These are phyloP conservation scores for Neurospora sp. DNA, from an alignment of 495 filamentous ascomycete genomes.

Conservation along the genomic window DNA sequence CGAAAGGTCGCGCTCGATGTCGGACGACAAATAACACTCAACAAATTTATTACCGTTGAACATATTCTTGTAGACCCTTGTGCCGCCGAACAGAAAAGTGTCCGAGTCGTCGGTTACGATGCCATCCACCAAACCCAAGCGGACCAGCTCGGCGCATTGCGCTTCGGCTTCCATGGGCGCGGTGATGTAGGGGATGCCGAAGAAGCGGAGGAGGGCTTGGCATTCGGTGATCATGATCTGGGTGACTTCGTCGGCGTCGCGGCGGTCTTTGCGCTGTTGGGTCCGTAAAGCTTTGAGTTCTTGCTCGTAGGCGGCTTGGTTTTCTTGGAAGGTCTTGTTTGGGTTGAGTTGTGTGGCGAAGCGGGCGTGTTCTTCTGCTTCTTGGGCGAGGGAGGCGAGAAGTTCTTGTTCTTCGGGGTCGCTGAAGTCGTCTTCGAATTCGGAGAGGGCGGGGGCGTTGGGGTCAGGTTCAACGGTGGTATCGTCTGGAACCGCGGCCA, in stretches of 20 bases:
- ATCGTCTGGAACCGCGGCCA: conserved; percentile 11
- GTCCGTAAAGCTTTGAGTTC: conserved; percentile 76
- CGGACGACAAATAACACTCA: conserved; percentile 83
- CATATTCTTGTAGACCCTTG: conserved; percentile 97
- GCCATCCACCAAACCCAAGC: conserved; percentile 79
- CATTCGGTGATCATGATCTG: conserved; percentile 92
- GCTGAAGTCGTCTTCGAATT: conserved; percentile 44
- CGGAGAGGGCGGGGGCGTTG: conserved; percentile 20
- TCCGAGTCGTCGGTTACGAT: conserved; percentile 98
- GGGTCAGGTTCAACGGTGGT: conserved; percentile 15
- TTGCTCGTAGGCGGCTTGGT: conserved; percentile 66
- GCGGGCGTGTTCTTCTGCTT: conserved; percentile 84
- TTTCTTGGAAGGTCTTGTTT: conserved; percentile 48
- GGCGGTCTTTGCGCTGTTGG: conserved; percentile 92
- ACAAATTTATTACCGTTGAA: conserved; percentile 96
- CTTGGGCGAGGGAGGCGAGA: conserved; percentile 69
- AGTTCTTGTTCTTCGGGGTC: conserved; percentile 91
- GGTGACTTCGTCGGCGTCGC: conserved; percentile 92
- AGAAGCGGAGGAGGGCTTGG: conserved; percentile 78
- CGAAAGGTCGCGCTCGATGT: conserved; percentile 82
- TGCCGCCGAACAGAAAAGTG: conserved; percentile 95
- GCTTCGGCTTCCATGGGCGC: conserved; percentile 99
- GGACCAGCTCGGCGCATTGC: conserved; percentile 87
- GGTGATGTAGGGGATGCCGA: conserved; percentile 91
- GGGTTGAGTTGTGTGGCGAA: conserved; percentile 79